phyloP scores from a whole-genome alignment of 805 yeast species.

The Hanseniaspora thailandica region DNA sequence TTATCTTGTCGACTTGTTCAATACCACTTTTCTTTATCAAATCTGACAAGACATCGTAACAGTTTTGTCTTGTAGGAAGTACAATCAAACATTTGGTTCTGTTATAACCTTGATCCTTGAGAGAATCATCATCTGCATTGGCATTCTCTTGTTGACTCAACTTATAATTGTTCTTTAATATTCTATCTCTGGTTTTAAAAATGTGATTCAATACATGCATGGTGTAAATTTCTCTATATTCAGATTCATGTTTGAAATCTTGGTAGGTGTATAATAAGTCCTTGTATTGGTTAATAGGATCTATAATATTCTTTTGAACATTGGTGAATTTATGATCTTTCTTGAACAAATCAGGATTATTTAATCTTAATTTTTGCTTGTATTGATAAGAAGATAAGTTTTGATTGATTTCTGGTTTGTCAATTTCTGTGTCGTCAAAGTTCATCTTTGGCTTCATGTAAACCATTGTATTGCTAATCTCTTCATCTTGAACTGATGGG shows the following conservation, averaged over 20 bases:
- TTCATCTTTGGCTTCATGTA: conserved; percentile 23
- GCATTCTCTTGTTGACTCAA: conserved; percentile 34
- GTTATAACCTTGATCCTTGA: conserved; percentile 89
- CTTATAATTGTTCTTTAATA: conserved; percentile 62
- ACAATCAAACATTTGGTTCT: conserved; percentile 78
- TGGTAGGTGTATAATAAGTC: conserved; percentile 56
- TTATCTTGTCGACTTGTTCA: conserved; percentile 68
- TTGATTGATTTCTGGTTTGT: conserved; percentile 20
- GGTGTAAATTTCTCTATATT: conserved; percentile 51
- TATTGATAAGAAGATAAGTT: conserved; percentile 32
- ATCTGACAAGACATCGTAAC: conserved; percentile 54
- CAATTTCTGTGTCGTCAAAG: conserved; percentile 17
- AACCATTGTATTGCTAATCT: conserved; percentile 15
- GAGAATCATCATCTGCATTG: conserved; percentile 50
- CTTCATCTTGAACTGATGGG: conserved; percentile 15
- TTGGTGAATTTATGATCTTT: conserved; percentile 25
- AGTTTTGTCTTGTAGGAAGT: conserved; percentile 72
- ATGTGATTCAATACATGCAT: conserved; percentile 75
- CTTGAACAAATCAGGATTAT: conserved; percentile 23
- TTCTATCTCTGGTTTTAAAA: conserved; percentile 73
- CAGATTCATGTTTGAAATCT: conserved; percentile 33
- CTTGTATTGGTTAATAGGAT: conserved; percentile 59
- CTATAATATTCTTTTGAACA: conserved; percentile 43
- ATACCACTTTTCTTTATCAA: conserved; percentile 53
- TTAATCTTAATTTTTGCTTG: conserved; percentile 34